Base-by-base conservation (phyloP, 148 eudicot species). In the Polygonum aviculare region DNA sequence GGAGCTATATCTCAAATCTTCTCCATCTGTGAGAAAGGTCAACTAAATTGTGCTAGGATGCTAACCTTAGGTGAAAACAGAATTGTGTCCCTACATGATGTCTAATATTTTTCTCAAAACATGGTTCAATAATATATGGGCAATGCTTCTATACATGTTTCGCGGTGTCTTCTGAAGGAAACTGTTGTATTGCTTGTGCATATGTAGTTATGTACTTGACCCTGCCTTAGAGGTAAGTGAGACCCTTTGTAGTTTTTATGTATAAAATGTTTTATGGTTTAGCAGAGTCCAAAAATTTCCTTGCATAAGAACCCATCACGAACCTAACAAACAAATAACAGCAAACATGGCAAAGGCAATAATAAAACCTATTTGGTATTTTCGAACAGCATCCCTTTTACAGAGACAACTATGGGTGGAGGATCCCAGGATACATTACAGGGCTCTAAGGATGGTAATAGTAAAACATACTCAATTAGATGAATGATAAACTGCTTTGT, bases 1-100 rank as follows among this genome's bases (percentile, higher is more conserved):
- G 99, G 99, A 93, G 88, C 71, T 79, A 90, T 84, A 84, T 96
- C 79, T 93, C 99, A 4, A 96, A 93, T 80, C 86, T 96, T 41
- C 84, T 96, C 74, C 99, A 93, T 74, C 59, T 96, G 88, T 96
- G 86, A 77, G 41, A 1, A 63, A 36, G 19, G 10, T 14, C 11
- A 67, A 35, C 44, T 36, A 6, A 6, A 6, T 7, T 60, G 14
- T 60, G 14, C 22, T 31, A 59, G 12, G 65, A 33, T 26, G 69
- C 69, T 62, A 33, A 62, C 38, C 63, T 57, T 22, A 57, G 33
- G 33, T 57, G 26, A 57, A 15, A 57, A 21, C 33, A 7, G 69
- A 19, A 57, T 57, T 57, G 63, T 57, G 21, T 54, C 26, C 60
- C 60, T 5, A 16, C 60, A 54, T 54, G 60, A 4, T 19, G 19